Conservation (phyloP, 2,329 filamentous ascomycete genomes). For the Mariannaea elegans region DNA sequence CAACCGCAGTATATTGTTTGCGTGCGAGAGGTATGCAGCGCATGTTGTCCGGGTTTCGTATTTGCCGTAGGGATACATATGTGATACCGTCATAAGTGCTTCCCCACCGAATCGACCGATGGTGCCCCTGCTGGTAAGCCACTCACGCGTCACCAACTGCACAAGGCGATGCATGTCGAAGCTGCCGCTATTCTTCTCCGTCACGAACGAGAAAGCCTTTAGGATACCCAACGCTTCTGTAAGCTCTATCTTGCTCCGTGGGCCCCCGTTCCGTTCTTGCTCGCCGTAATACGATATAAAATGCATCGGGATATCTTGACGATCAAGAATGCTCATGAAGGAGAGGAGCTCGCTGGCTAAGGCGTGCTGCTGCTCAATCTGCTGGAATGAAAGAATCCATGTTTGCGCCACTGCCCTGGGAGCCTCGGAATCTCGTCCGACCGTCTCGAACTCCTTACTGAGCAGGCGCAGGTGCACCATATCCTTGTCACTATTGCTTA, state of each 20-base stretch:
- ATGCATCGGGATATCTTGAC: conserved; percentile 39
- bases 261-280: too few relatives aligned
- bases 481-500: conserved; percentile 39
- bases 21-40: conserved; percentile 38
- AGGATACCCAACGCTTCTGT: conserved; percentile 37
- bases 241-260: background rate
- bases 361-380: conserved; percentile 34
- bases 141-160: conserved; percentile 44
- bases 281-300: conserved; percentile 31
- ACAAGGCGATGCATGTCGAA: conserved; percentile 47
- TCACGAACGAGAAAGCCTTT: conserved; percentile 44
- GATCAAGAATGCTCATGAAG: conserved; percentile 42
- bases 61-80: conserved; percentile 30
- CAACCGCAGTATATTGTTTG: conserved; percentile 25
- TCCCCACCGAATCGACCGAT: conserved; percentile 22
- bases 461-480: too few relatives aligned
- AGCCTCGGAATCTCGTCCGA: too few relatives aligned
- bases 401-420: too few relatives aligned
- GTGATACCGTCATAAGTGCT: conserved; percentile 33
- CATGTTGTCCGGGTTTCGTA: conserved; percentile 31
- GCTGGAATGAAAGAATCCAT: conserved; percentile 45
- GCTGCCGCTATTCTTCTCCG: conserved; percentile 16
- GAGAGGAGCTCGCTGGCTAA: conserved; percentile 41
- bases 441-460: too few relatives aligned
- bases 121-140: conserved; percentile 30